phyloP scores from a whole-genome alignment of 306 rosid species.

The Castanea crenata region DNA sequence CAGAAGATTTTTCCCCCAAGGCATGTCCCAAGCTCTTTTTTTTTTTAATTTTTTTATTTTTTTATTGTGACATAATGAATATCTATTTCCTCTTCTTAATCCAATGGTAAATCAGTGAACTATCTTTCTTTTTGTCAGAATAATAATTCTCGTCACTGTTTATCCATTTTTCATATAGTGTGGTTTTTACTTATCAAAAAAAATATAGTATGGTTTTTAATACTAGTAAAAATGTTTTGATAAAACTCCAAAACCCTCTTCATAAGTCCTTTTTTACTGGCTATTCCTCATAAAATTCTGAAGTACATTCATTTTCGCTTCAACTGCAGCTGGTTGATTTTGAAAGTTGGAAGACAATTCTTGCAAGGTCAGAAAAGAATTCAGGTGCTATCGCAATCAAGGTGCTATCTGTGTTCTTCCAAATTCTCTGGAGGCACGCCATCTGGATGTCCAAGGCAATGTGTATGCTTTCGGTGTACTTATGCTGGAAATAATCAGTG shows the following conservation, averaged over 20 bases:
- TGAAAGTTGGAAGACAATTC: constrained; percentile 96
- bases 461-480: constrained; percentile 81
- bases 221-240: background rate
- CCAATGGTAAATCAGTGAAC: background rate
- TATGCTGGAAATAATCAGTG: constrained; percentile 82
- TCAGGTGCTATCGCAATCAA: constrained; percentile 69
- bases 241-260: constrained; percentile 23
- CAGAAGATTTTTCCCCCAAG: constrained; percentile 95
- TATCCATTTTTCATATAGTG: background rate
- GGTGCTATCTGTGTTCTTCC: constrained; percentile 84
- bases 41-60: background rate
- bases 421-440: constrained; percentile 82
- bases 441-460: constrained; percentile 76
- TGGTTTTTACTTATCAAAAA: background rate
- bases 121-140: background rate
- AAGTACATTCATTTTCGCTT: constrained; percentile 6
- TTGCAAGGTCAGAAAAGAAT: constrained; percentile 82
- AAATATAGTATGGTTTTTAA: background rate
- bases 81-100: background rate
- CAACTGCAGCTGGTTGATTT: constrained; percentile 84
- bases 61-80: background rate
- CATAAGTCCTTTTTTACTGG: constrained; percentile 11
- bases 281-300: background rate
- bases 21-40: constrained; percentile 30
- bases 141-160: background rate